Conservation (phyloP, 306 rosid species). For the Begonia peltatifolia region DNA sequence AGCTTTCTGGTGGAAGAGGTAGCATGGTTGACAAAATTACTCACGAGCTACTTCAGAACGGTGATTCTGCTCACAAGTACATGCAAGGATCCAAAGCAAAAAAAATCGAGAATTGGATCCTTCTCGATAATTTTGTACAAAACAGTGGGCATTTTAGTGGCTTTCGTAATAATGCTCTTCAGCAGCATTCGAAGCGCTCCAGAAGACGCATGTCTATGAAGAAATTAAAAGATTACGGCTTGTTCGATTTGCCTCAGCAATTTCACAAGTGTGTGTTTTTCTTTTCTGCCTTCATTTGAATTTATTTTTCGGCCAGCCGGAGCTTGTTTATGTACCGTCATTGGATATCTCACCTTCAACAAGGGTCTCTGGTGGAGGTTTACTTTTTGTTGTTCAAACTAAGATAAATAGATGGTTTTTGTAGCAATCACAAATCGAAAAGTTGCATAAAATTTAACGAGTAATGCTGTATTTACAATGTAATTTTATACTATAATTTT, state of each 20-base stretch:
- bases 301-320: not conserved
- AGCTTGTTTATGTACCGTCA: no score
- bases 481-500: no score
- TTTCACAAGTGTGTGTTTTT: constrained; percentile 35
- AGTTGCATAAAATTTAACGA: no score
- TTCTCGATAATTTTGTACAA: constrained; percentile 60
- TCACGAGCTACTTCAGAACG: constrained; percentile 48
- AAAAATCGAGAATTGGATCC: constrained; percentile 55
- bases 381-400: no score
- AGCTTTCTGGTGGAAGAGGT: constrained; percentile 37
- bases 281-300: not conserved
- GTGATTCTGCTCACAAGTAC: constrained; percentile 56
- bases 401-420: no score
- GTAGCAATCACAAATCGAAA: no score
- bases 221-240: constrained; percentile 49
- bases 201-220: constrained; percentile 68
- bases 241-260: constrained; percentile 46
- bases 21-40: constrained; percentile 35
- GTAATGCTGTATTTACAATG: no score
- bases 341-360: no score
- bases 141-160: constrained; percentile 20
- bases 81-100: constrained; percentile 55
- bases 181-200: constrained; percentile 57
- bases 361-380: no score
- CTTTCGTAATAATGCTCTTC: constrained; percentile 41